phyloP scores from a whole-genome alignment of 176 grass and related monocot genomes.

The Hyparrhenia diplandra region DNA sequence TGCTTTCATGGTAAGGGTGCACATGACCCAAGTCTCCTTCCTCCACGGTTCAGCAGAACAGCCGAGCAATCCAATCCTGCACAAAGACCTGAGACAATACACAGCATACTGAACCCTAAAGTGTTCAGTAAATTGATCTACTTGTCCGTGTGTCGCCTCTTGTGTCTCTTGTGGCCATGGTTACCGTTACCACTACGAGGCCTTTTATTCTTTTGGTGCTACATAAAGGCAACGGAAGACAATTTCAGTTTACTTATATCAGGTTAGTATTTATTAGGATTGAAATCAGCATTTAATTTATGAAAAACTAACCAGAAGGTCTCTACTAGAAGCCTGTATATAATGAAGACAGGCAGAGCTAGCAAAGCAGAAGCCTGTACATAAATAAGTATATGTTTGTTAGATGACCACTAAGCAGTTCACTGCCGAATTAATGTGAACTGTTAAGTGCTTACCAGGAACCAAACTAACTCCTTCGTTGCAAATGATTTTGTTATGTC shows the following conservation, averaged over 20 bases:
- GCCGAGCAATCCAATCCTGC: constrained; percentile 12
- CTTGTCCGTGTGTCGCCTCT: constrained; percentile 69
- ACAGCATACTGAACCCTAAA: constrained; percentile 2
- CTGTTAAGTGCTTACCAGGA: constrained; percentile 79
- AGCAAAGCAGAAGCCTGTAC: constrained; percentile 86
- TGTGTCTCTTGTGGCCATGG: constrained; percentile 61
- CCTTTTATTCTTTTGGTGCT: constrained; percentile 65
- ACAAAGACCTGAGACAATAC: constrained; percentile 7
- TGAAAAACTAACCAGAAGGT: constrained; percentile 60
- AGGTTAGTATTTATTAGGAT: neutral
- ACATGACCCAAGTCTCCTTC: constrained; percentile 15
- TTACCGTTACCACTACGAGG: constrained; percentile 37
- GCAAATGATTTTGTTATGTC: constrained; percentile 79
- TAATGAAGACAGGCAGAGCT: constrained; percentile 64
- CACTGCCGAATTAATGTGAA: neutral
- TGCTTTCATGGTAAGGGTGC: neutral
- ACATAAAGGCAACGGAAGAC: neutral
- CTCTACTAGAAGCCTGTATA: constrained; percentile 64
- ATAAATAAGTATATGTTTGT: constrained; percentile 7
- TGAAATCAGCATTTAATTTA: neutral
- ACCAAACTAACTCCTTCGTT: constrained; percentile 95
- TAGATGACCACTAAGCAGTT: constrained; percentile 1
- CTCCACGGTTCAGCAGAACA: neutral
- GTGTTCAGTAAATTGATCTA: constrained; percentile 4
- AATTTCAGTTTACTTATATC: neutral